Conservation (phyloP, 208 protist genomes). For the Blechomonas ayalai region DNA sequence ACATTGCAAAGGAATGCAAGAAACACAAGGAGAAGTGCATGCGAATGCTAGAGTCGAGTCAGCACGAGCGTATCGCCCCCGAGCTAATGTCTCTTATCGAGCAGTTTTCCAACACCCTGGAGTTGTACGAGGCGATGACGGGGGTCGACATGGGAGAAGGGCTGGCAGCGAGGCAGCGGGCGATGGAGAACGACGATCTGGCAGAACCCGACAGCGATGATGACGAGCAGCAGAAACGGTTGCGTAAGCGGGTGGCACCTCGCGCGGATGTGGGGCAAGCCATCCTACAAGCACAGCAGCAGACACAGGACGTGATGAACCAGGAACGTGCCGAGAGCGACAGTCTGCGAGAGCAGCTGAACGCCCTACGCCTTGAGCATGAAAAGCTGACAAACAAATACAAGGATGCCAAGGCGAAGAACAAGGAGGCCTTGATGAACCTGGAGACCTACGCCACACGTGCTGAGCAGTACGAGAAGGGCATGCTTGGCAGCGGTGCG, state of each 20-base stretch:
- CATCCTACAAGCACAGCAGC: slow-evolving; percentile 67
- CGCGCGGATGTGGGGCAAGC: slow-evolving; percentile 30
- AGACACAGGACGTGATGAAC: slow-evolving; percentile 65
- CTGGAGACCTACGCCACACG: slow-evolving; percentile 64
- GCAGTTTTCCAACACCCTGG: slow-evolving; percentile 63
- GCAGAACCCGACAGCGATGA: slow-evolving; percentile 69
- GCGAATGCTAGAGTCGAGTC: slow-evolving; percentile 66
- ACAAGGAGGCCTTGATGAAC: slow-evolving; percentile 56
- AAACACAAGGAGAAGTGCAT: slow-evolving; percentile 75
- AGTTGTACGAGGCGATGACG: slow-evolving; percentile 85
- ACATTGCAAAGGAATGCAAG: slow-evolving; percentile 79
- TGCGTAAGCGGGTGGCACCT: slow-evolving; percentile 31
- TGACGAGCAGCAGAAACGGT: slow-evolving; percentile 43
- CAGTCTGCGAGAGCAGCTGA: slow-evolving; percentile 57
- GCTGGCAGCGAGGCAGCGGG: slow-evolving; percentile 41
- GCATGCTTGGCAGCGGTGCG: slow-evolving; percentile 6
- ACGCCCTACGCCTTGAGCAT: slow-evolving; percentile 69
- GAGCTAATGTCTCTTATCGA: slow-evolving; percentile 86
- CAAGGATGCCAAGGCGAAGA: slow-evolving; percentile 89
- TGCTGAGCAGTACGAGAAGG: slow-evolving; percentile 47
- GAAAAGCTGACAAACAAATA: slow-evolving; percentile 89
- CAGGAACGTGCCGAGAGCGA: slow-evolving; percentile 52
- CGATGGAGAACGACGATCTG: slow-evolving; percentile 36
- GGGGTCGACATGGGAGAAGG: slow-evolving; percentile 79
- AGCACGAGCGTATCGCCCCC: slow-evolving; percentile 54